Conservation (phyloP, 1,284 basidiomycete species). For the Ceratobasidium sp. region DNA sequence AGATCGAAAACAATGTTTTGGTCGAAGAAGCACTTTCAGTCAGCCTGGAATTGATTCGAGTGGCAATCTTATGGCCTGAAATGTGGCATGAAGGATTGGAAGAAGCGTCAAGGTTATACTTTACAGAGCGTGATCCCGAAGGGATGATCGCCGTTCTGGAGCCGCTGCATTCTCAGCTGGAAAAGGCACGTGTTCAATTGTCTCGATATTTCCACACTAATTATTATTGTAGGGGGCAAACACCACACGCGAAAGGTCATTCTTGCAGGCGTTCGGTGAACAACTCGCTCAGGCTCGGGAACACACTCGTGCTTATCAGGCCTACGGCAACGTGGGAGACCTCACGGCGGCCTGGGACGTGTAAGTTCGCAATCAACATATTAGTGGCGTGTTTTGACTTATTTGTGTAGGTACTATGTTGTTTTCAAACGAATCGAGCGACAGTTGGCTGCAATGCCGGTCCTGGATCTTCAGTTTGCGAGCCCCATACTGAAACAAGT, state of each 20-base stretch:
- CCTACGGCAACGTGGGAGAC: conserved; percentile 88
- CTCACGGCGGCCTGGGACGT: conserved; percentile 99
- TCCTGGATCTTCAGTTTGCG: conserved; percentile 33
- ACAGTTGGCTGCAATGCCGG: conserved; percentile 32
- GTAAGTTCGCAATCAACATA: conserved; percentile 54
- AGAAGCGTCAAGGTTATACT: conserved; percentile 96
- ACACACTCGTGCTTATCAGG: conserved; percentile 87
- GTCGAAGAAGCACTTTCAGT: conserved; percentile 81
- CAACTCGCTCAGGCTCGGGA: conserved; percentile 96
- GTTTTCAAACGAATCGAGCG: conserved; percentile 40
- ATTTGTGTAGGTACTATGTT: conserved; percentile 15
- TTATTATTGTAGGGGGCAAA: conserved; percentile 78
- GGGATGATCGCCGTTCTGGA: conserved; percentile 97
- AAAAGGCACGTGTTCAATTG: conserved; percentile 67
- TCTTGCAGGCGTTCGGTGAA: conserved; percentile 92
- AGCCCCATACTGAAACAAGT: conserved; percentile 33
- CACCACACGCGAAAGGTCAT: conserved; percentile 95
- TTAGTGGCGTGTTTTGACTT: not conserved
- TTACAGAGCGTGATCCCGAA: conserved; percentile 99
- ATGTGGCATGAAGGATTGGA: conserved; percentile 99
- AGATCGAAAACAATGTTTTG: conserved; percentile 5
- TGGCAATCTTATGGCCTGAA: conserved; percentile 99
- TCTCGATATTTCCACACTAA: not conserved
- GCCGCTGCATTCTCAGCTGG: conserved; percentile 93
- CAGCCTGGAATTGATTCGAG: conserved; percentile 94